Base-by-base conservation (phyloP, 148 eudicot species). In the Arctostaphylos glauca region DNA sequence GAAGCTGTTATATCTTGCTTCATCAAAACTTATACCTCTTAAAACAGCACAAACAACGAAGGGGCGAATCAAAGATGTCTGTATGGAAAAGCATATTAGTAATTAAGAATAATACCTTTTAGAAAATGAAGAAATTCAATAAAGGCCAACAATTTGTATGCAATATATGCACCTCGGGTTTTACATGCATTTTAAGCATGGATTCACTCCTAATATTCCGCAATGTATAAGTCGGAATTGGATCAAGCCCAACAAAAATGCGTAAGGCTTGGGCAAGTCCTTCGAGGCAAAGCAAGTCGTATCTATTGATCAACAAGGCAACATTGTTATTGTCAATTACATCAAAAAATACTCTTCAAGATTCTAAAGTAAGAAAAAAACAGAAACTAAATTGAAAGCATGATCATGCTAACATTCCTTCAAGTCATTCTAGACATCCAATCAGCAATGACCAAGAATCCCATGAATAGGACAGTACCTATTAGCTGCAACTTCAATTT, bases 251-350 rank as follows among this genome's bases (percentile, higher is more conserved):
- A 83, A 86, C 84, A 83, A 94, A 96, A 76, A 97, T 87, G 19
- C 95, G 92, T 18, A 97, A 91, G 49, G 99, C 89, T 84, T 85
- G 93, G 6, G 92, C 94, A 84, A 97, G 89, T 44, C 99, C 99
- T 88, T 97, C 99, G 3, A 97, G 94, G 86, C 98, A 93, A 59
- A 97, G 97, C 91, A 97, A 92, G 90, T 97, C 98, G 89, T 94
- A 94, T 90, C 99, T 97, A 86, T 54, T 52, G 68, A 76, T 58
- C 43, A 70, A 76, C 2, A 73, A 46, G 56, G 21, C 16, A 21
- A 14, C 13, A 44, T 18, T 18, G 3, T 50, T 1, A 55, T 18
- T 10, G 48, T 59, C 21, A n/a, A 4, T 46, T 31, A 50, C 60
- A 70, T 31, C 38, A 31, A 31, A 31, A 31, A 31, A 38, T n/a